Base-by-base conservation (phyloP, 2,329 filamentous ascomycete species). In the Pyrenophora seminiperda region DNA sequence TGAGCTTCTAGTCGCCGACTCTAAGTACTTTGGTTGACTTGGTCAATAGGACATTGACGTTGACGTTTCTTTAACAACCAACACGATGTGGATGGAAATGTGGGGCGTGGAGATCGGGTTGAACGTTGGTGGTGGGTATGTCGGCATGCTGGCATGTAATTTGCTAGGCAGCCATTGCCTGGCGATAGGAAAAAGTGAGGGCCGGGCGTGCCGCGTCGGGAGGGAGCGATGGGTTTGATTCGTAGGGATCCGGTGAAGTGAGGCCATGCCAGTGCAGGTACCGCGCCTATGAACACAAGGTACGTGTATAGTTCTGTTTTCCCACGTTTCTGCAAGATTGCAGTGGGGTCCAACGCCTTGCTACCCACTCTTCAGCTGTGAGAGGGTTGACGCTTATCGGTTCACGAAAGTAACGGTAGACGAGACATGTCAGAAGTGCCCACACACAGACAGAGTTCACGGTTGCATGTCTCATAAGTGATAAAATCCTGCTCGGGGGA, bases 1-100 rank as follows among this genome's bases (percentile, higher is more conserved):
- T 22, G 36, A 32, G 32, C 22, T 54, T 41, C n/a, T 53, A 44
- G 39, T 56, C 53, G 50, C 45, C 49, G 45, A 50, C 43, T 31
- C 31, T 30, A n/a, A n/a, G 15, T 20, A 7, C 17, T 30, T 24
- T 32, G 30, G 29, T 42, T 17, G 13, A 13, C 4, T 39, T 30
- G 38, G 27, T 20, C 13, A n/a, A 20, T 38, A 40, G 40, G 34
- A 36, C 32, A 31, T 47, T 52, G 34, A 39, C 42, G 10, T 47
- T 42, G 47, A 41, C 47, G 47, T 29, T 31, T 36, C n/a, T 22
- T 27, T 27, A 27, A 11, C n/a, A n/a, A n/a, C n/a, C n/a, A n/a
- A n/a, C 33, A 34, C 41, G 22, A 40, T 32, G 29, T 22, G 15
- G 22, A 32, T 17, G 14, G 11, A 43, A 19, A 44, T 22, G 39